These are phyloP conservation scores for Spathaspora gorwiae DNA, from an alignment of 805 yeast species.

Conservation along the genomic window DNA sequence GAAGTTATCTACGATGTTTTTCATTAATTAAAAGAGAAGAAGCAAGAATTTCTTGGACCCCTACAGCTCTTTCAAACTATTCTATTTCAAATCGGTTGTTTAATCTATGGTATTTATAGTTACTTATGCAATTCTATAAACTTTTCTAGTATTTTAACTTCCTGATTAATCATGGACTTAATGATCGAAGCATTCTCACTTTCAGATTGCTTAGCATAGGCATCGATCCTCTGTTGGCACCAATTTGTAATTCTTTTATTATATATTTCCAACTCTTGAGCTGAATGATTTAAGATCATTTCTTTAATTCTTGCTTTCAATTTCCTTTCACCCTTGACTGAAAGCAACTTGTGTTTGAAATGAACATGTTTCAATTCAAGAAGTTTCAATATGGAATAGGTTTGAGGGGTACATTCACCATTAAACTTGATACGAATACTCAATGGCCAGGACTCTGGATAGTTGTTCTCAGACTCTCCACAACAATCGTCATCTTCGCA, in stretches of 20 bases:
- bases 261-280: conserved; percentile 3
- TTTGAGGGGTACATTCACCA: conserved; percentile 44
- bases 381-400: conserved; percentile 33
- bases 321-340: conserved; percentile 16
- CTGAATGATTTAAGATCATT: conserved; percentile 13
- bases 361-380: conserved; percentile 23
- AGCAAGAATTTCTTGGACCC: no score
- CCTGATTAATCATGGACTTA: conserved; percentile 18
- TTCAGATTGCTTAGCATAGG: conserved; percentile 11
- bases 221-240: conserved; percentile 21
- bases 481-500: conserved; percentile 12
- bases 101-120: no score
- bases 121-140: conserved; percentile 9
- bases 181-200: conserved; percentile 12
- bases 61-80: no score
- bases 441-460: conserved; percentile 38
- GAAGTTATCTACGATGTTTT: no score
- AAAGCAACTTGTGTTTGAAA: conserved; percentile 19
- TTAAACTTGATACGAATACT: conserved; percentile 33
- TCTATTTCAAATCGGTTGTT: no score
- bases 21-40: no score
- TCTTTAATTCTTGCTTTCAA: conserved; percentile 15
- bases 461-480: conserved; percentile 15
- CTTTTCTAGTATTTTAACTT: conserved; percentile 19
- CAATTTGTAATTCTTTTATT: conserved; percentile 16